These are phyloP conservation scores for Polysphondylium violaceum DNA, from an alignment of 78 protist species.

Conservation along the genomic window DNA sequence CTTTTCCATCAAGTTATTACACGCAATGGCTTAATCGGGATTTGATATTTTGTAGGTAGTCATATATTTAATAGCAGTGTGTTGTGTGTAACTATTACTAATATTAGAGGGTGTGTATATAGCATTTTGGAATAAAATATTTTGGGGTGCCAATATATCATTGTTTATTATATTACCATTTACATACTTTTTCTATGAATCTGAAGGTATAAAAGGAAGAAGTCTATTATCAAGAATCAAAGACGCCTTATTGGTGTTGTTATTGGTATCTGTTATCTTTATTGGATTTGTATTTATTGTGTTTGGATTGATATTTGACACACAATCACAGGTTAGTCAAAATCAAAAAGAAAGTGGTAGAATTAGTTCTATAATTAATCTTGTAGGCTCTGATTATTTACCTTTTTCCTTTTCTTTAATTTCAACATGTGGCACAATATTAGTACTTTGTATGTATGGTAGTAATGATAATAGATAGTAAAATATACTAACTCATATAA, in stretches of 20 bases:
- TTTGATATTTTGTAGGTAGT: slow-evolving; percentile 61
- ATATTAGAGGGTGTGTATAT: not conserved
- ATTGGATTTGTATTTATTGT: slow-evolving; percentile 44
- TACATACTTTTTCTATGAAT: slow-evolving; percentile 63
- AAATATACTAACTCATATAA: not conserved
- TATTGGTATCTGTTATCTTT: slow-evolving; percentile 30
- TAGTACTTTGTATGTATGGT: slow-evolving; percentile 46
- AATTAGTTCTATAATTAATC: not conserved
- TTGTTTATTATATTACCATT: slow-evolving; percentile 70
- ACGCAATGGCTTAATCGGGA: slow-evolving; percentile 71
- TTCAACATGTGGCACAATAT: slow-evolving; percentile 48
- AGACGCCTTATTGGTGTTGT: slow-evolving; percentile 32
- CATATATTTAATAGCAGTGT: not conserved
- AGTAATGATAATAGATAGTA: not conserved
- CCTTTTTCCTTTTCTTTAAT: slow-evolving; percentile 72
- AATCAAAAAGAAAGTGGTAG: not conserved
- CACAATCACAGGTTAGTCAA: not conserved
- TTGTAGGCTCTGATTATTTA: slow-evolving; percentile 34
- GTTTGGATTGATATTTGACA: slow-evolving; percentile 32
- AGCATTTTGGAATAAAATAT: slow-evolving; percentile 78
- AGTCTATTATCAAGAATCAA: slow-evolving; percentile 7
- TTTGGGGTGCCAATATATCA: slow-evolving; percentile 78
- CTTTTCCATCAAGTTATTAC: slow-evolving; percentile 64
- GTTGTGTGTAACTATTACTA: not conserved
- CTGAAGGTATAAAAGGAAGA: slow-evolving; percentile 56